Evolutionary conservation across 345 rosid genomes (phyloP).

Genomic region (Gossypium anomalum): DNA sequence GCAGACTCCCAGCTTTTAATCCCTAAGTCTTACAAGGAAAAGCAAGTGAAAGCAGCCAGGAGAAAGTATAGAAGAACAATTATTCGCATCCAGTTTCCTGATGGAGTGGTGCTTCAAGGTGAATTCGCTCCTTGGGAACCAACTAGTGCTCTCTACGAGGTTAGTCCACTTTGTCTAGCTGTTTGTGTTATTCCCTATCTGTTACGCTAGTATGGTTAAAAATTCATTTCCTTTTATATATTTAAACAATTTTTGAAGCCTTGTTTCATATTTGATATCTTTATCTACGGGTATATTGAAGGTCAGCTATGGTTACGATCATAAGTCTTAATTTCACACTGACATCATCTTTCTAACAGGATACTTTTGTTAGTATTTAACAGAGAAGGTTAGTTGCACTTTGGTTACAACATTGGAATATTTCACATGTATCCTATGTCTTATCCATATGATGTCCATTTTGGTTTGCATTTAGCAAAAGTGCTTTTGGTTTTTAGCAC

Average conservation of each 20-base stretch:
- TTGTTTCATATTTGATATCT: too few relatives aligned
- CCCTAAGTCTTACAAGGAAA: slow-evolving; percentile 84
- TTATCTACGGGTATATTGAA: too few relatives aligned
- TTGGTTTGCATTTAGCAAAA: not conserved
- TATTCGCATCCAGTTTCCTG: slow-evolving; percentile 91
- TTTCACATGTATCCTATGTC: not conserved
- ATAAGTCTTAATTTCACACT: not conserved
- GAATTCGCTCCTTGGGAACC: slow-evolving; percentile 86
- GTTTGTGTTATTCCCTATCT: not conserved
- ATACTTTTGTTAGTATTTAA: not conserved
- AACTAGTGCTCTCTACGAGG: slow-evolving; percentile 83
- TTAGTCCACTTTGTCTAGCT: slow-evolving; percentile 19
- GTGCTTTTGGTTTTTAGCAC: not conserved
- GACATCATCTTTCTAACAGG: not conserved
- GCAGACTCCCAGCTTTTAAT: slow-evolving; percentile 90
- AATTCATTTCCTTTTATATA: not conserved
- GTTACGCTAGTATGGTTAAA: not conserved
- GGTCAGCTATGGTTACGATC: not conserved
- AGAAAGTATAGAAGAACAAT: slow-evolving; percentile 58
- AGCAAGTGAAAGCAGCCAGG: slow-evolving; percentile 77
- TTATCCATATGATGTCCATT: not conserved
- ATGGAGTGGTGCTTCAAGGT: slow-evolving; percentile 92
- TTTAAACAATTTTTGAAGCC: not conserved
- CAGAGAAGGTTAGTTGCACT: not conserved
- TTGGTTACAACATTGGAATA: not conserved